Conservation (phyloP, 2,329 filamentous ascomycete genomes). For the Cercospora sp. region DNA sequence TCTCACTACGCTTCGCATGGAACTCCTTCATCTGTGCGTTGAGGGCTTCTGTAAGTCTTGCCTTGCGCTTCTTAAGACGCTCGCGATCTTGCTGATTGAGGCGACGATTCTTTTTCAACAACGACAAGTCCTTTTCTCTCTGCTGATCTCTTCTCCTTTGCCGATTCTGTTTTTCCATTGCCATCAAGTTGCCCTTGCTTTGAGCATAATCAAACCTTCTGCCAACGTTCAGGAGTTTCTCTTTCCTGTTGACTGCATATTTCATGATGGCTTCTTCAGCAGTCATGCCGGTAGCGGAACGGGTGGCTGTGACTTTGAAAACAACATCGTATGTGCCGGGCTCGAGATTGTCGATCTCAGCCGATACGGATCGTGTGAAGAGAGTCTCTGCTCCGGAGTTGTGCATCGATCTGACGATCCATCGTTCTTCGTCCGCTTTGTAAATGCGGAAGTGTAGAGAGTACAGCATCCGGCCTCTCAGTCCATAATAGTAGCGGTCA, state of each 20-base stretch:
- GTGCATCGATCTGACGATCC: slow-evolving; percentile 38
- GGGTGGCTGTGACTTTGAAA: slow-evolving; percentile 70
- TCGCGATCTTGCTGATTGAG: slow-evolving; percentile 43
- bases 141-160: background rate
- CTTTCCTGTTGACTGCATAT: slow-evolving; percentile 63
- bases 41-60: slow-evolving; percentile 32
- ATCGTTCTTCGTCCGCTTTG: slow-evolving; percentile 45
- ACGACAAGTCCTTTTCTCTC: slow-evolving; percentile 39
- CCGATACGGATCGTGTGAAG: slow-evolving; percentile 72
- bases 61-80: slow-evolving; percentile 30
- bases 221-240: slow-evolving; percentile 73
- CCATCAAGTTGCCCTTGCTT: slow-evolving; percentile 60
- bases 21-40: slow-evolving; percentile 30
- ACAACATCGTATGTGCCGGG: slow-evolving; percentile 74
- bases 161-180: slow-evolving; percentile 49
- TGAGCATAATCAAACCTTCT: slow-evolving; percentile 71
- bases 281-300: slow-evolving; percentile 52
- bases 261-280: slow-evolving; percentile 69
- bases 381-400: slow-evolving; percentile 52
- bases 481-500: slow-evolving; percentile 60
- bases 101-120: slow-evolving; percentile 44
- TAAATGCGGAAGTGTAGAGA: slow-evolving; percentile 61
- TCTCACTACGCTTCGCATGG: slow-evolving; percentile 21
- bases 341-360: slow-evolving; percentile 69
- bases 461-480: slow-evolving; percentile 60